Evolutionary conservation across 805 yeast genomes (phyloP).

Genomic region (Yamadazyma sp.): DNA sequence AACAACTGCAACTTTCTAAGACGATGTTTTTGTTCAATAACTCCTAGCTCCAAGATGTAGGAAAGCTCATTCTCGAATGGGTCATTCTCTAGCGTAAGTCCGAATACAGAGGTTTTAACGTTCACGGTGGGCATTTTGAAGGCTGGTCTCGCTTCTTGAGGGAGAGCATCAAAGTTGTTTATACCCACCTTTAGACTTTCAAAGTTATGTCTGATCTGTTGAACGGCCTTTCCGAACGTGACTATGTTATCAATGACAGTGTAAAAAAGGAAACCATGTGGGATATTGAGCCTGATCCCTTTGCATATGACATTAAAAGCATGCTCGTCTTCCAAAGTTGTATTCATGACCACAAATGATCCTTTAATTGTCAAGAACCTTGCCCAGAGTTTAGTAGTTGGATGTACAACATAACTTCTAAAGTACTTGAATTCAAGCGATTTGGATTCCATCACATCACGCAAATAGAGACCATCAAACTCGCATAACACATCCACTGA

Average conservation of each 20-base stretch:
- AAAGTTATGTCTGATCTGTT: constrained; percentile 57
- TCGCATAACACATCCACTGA: constrained; percentile 49
- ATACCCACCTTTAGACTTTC: constrained; percentile 24
- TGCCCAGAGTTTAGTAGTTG: constrained; percentile 45
- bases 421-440: constrained; percentile 31
- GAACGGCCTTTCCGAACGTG: constrained; percentile 62
- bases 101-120: constrained; percentile 53
- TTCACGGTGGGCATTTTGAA: constrained; percentile 55
- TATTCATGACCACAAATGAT: constrained; percentile 17
- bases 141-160: constrained; percentile 39
- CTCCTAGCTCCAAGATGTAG: constrained; percentile 63
- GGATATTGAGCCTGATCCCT: constrained; percentile 56
- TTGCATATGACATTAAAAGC: constrained; percentile 26
- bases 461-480: constrained; percentile 31
- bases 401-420: constrained; percentile 51
- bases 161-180: constrained; percentile 32
- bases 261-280: constrained; percentile 73
- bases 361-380: constrained; percentile 35
- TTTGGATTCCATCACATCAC: constrained; percentile 28
- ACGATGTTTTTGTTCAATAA: constrained; percentile 62
- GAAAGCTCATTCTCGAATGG: constrained; percentile 80
- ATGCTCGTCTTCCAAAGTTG: constrained; percentile 14
- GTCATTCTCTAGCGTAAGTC: constrained; percentile 78
- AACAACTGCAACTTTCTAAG: constrained; percentile 46
- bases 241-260: constrained; percentile 77